Evolutionary conservation across 176 grass and related monocot genomes (phyloP).

Genomic region (Musa troglodytarum): DNA sequence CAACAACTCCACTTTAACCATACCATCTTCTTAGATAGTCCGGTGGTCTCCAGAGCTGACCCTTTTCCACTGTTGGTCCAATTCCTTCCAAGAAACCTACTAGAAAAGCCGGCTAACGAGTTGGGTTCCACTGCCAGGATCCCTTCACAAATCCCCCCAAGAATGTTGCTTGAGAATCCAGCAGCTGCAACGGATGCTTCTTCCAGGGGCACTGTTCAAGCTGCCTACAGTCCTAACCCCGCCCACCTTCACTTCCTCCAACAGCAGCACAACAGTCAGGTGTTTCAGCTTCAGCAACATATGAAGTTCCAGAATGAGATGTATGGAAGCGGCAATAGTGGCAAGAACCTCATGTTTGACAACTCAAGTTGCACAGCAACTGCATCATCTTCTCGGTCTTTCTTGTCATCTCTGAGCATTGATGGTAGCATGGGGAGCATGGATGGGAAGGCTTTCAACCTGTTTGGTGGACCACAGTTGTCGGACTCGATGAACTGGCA

Average conservation of each 20-base stretch:
- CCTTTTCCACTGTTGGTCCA: conserved; percentile 45
- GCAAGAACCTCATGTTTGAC: conserved; percentile 53
- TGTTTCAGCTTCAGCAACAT: conserved; percentile 81
- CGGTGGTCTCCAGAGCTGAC: neutral
- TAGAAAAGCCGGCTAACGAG: conserved; percentile 37
- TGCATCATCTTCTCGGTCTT: conserved; percentile 60
- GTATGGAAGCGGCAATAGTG: conserved; percentile 37
- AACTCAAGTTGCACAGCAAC: conserved; percentile 56
- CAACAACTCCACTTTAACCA: conserved; percentile 48
- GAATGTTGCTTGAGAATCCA: conserved; percentile 45
- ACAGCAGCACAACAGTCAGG: conserved; percentile 79
- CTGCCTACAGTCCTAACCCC: conserved; percentile 22
- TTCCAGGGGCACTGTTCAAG: neutral
- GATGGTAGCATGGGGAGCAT: conserved; percentile 73
- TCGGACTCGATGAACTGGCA: conserved; percentile 55
- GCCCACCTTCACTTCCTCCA: conserved; percentile 70
- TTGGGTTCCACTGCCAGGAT: conserved; percentile 31
- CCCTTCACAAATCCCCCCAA: conserved; percentile 44
- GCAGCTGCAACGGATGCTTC: conserved; percentile 7
- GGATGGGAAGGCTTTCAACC: conserved; percentile 57
- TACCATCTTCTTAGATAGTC: conserved; percentile 60
- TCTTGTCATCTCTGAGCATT: conserved; percentile 81
- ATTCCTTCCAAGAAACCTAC: conserved; percentile 43
- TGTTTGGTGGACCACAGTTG: conserved; percentile 55
- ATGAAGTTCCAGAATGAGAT: conserved; percentile 77